phyloP scores from a whole-genome alignment of 2,329 filamentous ascomycete genomes.

The Cercospora sp. region DNA sequence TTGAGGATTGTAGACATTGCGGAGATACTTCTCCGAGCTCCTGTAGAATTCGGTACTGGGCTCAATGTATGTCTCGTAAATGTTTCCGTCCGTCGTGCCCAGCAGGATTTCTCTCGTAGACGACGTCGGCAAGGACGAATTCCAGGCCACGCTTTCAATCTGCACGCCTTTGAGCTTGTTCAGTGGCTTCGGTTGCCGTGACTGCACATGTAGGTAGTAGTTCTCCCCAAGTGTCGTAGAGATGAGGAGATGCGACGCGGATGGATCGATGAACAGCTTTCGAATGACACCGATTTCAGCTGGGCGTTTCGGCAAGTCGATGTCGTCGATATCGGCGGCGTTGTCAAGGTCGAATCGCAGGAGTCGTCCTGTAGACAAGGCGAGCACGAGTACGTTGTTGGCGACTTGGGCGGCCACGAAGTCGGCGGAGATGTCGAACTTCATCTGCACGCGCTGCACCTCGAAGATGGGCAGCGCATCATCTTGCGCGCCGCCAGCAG shows the following conservation, averaged over 20 bases:
- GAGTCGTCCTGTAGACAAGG: constrained; percentile 87
- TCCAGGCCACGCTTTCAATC: constrained; percentile 93
- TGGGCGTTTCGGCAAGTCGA: constrained; percentile 91
- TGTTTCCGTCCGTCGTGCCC: constrained; percentile 87
- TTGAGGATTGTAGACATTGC: constrained; percentile 75
- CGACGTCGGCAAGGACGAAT: constrained; percentile 85
- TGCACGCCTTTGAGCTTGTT: constrained; percentile 80
- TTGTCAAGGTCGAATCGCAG: constrained; percentile 91
- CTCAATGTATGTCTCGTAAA: constrained; percentile 95
- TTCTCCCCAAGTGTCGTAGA: constrained; percentile 91
- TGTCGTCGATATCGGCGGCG: constrained; percentile 95
- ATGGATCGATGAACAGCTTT: constrained; percentile 96
- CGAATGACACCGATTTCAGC: constrained; percentile 89
- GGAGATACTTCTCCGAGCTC: constrained; percentile 89
- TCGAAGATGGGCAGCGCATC: constrained; percentile 85
- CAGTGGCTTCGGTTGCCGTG: constrained; percentile 79
- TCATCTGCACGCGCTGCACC: constrained; percentile 85
- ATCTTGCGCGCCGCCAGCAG: constrained; percentile 31
- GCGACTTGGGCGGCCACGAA: constrained; percentile 96
- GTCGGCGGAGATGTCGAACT: constrained; percentile 91
- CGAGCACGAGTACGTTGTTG: constrained; percentile 93
- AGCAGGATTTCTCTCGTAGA: constrained; percentile 93
- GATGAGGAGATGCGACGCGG: constrained; percentile 89
- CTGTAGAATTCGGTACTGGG: constrained; percentile 92
- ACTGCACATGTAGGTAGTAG: constrained; percentile 96